Base-by-base conservation (phyloP, 2,329 filamentous ascomycete species). In the Microsporum canis region DNA sequence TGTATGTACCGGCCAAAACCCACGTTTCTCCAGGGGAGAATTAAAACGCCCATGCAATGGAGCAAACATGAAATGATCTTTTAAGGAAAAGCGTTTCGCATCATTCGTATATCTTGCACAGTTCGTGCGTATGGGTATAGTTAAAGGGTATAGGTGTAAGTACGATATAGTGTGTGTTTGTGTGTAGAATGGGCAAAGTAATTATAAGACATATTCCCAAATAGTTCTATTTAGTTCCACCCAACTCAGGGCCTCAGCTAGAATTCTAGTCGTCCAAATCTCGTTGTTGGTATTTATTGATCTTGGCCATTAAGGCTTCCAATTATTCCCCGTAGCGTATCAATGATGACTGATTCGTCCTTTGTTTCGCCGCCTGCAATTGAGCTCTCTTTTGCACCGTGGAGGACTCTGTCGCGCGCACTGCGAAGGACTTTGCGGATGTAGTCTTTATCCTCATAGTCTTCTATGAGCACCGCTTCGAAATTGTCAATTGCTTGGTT, bases 401-500 rank as follows among this genome's bases (percentile, higher is more conserved):
- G 73, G 4, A 76, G 60, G 14, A 72, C 74, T 14, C 74, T 72
- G 56, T 74, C 73, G 6, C 75, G 73, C 27, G 75, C 74, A 63
- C 75, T 76, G 62, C 72, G 72, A 8, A 76, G 70, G 38, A 76
- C 74, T 65, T 76, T 73, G 31, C 73, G 72, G 64, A 76, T 76
- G 63, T 76, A 76, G 60, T 76, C 74, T 67, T 75, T 75, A 63
- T 76, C 75, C 61, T 76, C 74, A 59, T 76, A 76, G 62, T 76
- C 75, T 62, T 76, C 74, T 70, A 76, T 74, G 12, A 76, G 70
- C 10, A 76, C 74, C 17, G 73, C 71, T 62, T 76, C 75, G 58
- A 76, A 76, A 63, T 76, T 73, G 61, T 76, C 75, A 60, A 76
- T 76, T 27, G 75, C 75, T 65, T 76, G 75, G 65, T 72, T 74